Conservation (phyloP, 2,329 filamentous ascomycete species). For the Aphanocladium album region DNA sequence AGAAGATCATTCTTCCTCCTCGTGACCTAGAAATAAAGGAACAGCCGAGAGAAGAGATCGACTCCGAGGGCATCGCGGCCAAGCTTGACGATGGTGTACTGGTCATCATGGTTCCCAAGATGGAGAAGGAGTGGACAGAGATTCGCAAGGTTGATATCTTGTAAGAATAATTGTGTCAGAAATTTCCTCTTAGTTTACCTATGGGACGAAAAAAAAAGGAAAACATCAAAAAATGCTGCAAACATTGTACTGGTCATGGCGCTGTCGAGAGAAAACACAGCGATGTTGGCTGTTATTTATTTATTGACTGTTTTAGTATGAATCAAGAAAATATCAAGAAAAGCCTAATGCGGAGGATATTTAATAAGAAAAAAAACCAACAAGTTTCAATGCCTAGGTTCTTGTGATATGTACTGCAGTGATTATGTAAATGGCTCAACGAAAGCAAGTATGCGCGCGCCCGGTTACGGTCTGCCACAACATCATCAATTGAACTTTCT, state of each 20-base stretch:
- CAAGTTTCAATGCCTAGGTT: too few relatives aligned
- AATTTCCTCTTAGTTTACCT: background rate
- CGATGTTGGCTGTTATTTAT: background rate
- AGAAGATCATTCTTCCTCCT: conserved; percentile 58
- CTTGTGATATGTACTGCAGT: background rate
- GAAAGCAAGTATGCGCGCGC: too few relatives aligned
- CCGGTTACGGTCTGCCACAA: too few relatives aligned
- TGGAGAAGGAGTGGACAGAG: conserved; percentile 61
- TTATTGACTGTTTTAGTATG: too few relatives aligned
- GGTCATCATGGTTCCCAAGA: conserved; percentile 70
- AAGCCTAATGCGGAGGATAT: conserved; percentile 4
- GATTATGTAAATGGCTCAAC: background rate
- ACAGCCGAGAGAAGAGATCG: conserved; percentile 40
- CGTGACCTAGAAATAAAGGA: conserved; percentile 39
- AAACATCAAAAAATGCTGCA: background rate
- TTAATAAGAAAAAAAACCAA: background rate
- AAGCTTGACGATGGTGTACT: conserved; percentile 76
- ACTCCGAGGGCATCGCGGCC: conserved; percentile 63
- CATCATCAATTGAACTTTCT: too few relatives aligned
- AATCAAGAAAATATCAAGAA: background rate
- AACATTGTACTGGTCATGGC: background rate
- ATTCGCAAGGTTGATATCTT: conserved; percentile 56
- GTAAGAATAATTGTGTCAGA: conserved; percentile 22
- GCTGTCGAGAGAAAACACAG: background rate
- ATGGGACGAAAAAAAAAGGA: background rate